Percentiles rank a stretch among this genome's conserved stretches.
phyloP scores from a whole-genome alignment of 2,329 filamentous ascomycete species.

The Diaporthe ampelina region DNA sequence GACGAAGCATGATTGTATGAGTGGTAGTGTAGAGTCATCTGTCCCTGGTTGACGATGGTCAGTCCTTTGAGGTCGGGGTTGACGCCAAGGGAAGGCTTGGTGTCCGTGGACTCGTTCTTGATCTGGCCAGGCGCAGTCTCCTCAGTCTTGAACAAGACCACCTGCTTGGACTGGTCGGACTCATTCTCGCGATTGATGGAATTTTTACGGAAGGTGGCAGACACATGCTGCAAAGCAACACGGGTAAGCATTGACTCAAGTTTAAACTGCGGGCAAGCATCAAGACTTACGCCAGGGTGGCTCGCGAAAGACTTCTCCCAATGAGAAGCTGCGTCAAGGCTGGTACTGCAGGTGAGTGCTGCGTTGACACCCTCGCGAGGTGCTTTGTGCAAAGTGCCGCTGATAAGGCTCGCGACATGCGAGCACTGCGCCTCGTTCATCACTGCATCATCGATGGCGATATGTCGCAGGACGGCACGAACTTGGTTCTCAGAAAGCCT shows the following conservation, averaged over 20 bases:
- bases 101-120: not conserved
- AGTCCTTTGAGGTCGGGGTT: not conserved
- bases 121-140: not conserved
- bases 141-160: not conserved
- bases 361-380: not conserved
- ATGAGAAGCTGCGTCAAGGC: not conserved
- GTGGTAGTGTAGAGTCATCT: slow-evolving; percentile 11
- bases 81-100: not conserved
- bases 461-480: not conserved
- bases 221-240: not conserved
- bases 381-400: not conserved
- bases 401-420: slow-evolving; percentile 3
- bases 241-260: not conserved
- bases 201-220: not conserved
- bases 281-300: slow-evolving; percentile 9
- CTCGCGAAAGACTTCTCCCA: slow-evolving; percentile 14
- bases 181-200: not conserved
- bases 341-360: not conserved
- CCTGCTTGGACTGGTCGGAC: not conserved
- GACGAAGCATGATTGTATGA: not conserved
- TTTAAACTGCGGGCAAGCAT: accelerated
- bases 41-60: not conserved
- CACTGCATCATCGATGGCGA: slow-evolving; percentile 4
- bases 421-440: slow-evolving; percentile 23
- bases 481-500: not conserved